These are phyloP conservation scores for Scalesia atractyloides DNA, from an alignment of 129 eudicot species.

Conservation along the genomic window DNA sequence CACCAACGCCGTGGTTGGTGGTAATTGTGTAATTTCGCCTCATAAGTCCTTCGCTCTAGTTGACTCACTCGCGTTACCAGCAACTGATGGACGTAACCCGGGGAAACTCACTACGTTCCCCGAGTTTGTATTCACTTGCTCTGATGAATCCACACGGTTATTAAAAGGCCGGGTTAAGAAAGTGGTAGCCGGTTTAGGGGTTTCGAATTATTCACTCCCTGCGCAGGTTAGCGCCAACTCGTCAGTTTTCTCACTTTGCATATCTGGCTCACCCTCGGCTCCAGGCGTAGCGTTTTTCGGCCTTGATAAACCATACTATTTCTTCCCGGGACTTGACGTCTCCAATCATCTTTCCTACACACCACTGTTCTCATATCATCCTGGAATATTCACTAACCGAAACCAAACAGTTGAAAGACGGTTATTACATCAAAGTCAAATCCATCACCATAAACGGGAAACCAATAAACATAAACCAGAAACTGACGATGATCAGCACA, in stretches of 20 bases:
- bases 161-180: conserved; percentile 36
- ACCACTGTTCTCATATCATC: conserved; percentile 32
- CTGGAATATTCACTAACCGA: not conserved
- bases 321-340: conserved; percentile 53
- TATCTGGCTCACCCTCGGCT: conserved; percentile 71
- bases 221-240: conserved; percentile 42
- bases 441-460: conserved; percentile 51
- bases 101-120: conserved; percentile 39
- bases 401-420: conserved; percentile 25
- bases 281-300: conserved; percentile 67
- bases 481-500: conserved; percentile 49
- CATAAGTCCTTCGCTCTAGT: conserved; percentile 32
- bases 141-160: conserved; percentile 26
- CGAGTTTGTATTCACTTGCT: conserved; percentile 48
- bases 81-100: conserved; percentile 52
- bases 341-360: conserved; percentile 58
- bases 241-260: conserved; percentile 48
- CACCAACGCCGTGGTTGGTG: not conserved
- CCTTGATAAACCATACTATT: conserved; percentile 44
- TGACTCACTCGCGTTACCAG: conserved; percentile 42
- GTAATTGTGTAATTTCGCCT: conserved; percentile 28
- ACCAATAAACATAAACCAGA: conserved; percentile 18
- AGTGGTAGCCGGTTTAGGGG: conserved; percentile 39
- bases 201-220: conserved; percentile 45
- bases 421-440: conserved; percentile 49